These are phyloP conservation scores for Pyricularia grisea DNA, from an alignment of 2,329 filamentous ascomycete genomes.

Conservation along the genomic window DNA sequence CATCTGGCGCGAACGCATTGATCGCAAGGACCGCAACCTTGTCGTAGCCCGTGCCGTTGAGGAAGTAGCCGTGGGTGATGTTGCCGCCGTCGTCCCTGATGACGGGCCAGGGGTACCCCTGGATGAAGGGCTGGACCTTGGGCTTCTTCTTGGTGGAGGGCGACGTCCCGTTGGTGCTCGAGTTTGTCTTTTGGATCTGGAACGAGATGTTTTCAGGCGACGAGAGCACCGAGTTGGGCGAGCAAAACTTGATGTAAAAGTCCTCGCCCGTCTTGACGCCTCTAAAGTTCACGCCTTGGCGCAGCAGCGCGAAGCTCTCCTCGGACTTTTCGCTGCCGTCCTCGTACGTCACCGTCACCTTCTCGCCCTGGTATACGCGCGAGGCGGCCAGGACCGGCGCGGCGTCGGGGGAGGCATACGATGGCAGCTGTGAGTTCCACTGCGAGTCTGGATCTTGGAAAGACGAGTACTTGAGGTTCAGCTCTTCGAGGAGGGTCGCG, in stretches of 20 bases:
- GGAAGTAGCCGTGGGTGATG: conserved; percentile 24
- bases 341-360: conserved; percentile 24
- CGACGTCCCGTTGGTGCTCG: not conserved
- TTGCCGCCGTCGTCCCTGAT: conserved; percentile 17
- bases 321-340: conserved; percentile 23
- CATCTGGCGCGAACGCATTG: conserved; percentile 17
- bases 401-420: not conserved
- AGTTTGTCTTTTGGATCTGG: conserved; percentile 3
- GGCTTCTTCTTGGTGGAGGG: conserved; percentile 3
- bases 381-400: conserved; percentile 3
- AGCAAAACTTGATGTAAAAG: conserved; percentile 25
- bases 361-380: conserved; percentile 21
- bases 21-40: conserved; percentile 25
- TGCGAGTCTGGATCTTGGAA: conserved; percentile 22
- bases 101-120: conserved; percentile 20
- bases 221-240: conserved; percentile 11
- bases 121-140: conserved; percentile 10
- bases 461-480: conserved; percentile 25
- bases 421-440: conserved; percentile 20
- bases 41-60: conserved; percentile 22
- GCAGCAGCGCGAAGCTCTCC: conserved; percentile 17
- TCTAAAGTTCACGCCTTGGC: conserved; percentile 17
- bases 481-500: conserved; percentile 26
- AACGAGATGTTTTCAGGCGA: not conserved
- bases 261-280: conserved; percentile 22